Conservation (phyloP, 1,139 yeast species). For the Candida sp. region DNA sequence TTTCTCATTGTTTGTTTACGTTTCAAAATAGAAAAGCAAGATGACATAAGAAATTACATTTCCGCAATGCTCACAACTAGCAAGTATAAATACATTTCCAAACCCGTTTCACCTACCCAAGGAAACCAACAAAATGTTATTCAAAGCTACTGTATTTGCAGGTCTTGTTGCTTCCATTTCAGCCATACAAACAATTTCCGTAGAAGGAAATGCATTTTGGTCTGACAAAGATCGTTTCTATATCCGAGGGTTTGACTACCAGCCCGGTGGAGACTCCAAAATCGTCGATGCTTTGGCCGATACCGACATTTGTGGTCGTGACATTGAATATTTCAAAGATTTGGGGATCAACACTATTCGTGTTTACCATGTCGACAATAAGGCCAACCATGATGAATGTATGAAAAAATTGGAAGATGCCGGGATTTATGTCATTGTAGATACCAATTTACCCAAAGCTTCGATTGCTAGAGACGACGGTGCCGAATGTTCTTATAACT, state of each 20-base stretch:
- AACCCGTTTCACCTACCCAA: no score
- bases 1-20: background rate
- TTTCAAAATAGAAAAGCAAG: no score
- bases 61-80: background rate
- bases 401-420: slow-evolving; percentile 67
- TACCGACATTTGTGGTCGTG: slow-evolving; percentile 66
- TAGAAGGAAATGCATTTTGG: slow-evolving; percentile 77
- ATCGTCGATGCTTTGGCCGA: slow-evolving; percentile 72
- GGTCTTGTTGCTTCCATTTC: background rate
- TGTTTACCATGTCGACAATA: slow-evolving; percentile 71
- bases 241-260: slow-evolving; percentile 77
- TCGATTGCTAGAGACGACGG: slow-evolving; percentile 63
- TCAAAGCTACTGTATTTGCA: slow-evolving; percentile 1
- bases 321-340: slow-evolving; percentile 63
- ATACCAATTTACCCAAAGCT: slow-evolving; percentile 63
- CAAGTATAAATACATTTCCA: background rate
- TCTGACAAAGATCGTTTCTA: slow-evolving; percentile 33
- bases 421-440: slow-evolving; percentile 76
- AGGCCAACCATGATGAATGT: slow-evolving; percentile 64
- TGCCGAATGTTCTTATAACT: slow-evolving; percentile 56
- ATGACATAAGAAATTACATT: background rate
- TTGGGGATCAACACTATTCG: slow-evolving; percentile 67
- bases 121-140: background rate
- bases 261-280: slow-evolving; percentile 65
- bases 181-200: slow-evolving; percentile 45